A percentile compares a stretch with the other conserved stretches of the same genome.
Evolutionary conservation across 2,329 filamentous ascomycete species (phyloP).

Genomic region (Fusarium cyanostomum): DNA sequence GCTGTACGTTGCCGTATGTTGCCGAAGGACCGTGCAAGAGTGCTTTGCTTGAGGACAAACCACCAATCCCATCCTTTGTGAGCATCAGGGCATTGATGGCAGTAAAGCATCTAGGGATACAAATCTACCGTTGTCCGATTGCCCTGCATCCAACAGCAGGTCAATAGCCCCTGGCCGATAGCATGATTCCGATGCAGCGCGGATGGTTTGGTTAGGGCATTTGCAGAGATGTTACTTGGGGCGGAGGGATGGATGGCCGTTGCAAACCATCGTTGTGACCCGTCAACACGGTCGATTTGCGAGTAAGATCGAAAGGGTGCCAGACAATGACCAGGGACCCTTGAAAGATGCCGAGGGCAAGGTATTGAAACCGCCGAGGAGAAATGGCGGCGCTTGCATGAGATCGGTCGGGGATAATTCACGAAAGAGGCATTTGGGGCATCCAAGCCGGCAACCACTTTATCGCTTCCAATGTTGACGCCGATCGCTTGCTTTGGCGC

Average conservation of each 20-base stretch:
- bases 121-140: conserved; percentile 9
- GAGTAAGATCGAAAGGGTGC: conserved; percentile 34
- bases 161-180: conserved; percentile 6
- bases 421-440: conserved; percentile 34
- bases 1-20: conserved; percentile 1
- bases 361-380: conserved; percentile 14
- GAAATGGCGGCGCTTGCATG: conserved; percentile 32
- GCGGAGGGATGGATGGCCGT: conserved; percentile 9
- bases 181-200: background rate
- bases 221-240: conserved; percentile 4
- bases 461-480: conserved; percentile 37
- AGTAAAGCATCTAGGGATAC: conserved; percentile 13
- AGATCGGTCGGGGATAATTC: conserved; percentile 35
- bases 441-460: conserved; percentile 29
- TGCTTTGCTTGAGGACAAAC: background rate
- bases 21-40: conserved; percentile 7
- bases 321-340: conserved; percentile 12
- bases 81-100: conserved; percentile 10
- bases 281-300: conserved; percentile 35
- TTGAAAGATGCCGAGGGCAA: background rate
- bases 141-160: conserved; percentile 2
- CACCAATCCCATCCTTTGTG: background rate
- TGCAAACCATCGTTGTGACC: conserved; percentile 9
- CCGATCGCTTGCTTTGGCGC: conserved; percentile 34
- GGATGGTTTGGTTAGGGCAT: conserved; percentile 17